A percentile compares a stretch with the other conserved stretches of the same genome.
These are phyloP conservation scores for Myxozyma sirexii DNA, from an alignment of 805 yeast species.

Conservation along the genomic window DNA sequence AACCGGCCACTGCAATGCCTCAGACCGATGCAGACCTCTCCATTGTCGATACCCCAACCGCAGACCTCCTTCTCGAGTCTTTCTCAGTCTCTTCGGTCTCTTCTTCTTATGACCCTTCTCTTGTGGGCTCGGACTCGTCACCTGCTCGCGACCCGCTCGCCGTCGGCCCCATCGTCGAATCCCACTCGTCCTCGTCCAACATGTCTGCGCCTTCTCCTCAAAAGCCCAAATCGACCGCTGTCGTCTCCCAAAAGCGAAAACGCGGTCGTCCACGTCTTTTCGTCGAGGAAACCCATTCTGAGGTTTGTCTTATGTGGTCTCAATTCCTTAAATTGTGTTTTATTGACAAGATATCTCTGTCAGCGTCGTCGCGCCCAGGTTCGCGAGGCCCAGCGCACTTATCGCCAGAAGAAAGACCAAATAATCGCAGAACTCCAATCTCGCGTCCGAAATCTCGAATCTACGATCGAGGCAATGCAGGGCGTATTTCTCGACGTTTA, in stretches of 20 bases:
- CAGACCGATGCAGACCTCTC: not conserved
- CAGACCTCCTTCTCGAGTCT: no score
- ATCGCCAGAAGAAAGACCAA: conserved; percentile 21
- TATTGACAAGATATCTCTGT: not conserved
- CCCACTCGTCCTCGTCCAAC: no score
- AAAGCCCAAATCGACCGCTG: not conserved
- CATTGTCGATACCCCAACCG: no score
- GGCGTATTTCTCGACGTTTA: conserved; percentile 12
- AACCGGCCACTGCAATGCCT: not conserved
- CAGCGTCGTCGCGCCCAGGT: conserved; percentile 22
- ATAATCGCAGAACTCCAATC: conserved; percentile 11
- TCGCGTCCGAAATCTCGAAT: conserved; percentile 10
- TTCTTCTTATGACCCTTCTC: no score
- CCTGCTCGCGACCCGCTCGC: no score
- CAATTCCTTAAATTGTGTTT: not conserved
- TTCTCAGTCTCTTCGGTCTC: no score
- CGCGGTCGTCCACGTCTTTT: conserved; percentile 6
- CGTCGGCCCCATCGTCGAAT: no score
- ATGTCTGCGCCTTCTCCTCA: not conserved
- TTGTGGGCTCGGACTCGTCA: no score
- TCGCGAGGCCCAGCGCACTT: conserved; percentile 25
- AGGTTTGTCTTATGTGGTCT: not conserved
- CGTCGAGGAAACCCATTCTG: not conserved
- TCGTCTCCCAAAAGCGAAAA: not conserved
- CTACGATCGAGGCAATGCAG: conserved; percentile 13